Evolutionary conservation across 2,329 filamentous ascomycete genomes (phyloP).

Genomic region (Furcasterigmium furcatum): DNA sequence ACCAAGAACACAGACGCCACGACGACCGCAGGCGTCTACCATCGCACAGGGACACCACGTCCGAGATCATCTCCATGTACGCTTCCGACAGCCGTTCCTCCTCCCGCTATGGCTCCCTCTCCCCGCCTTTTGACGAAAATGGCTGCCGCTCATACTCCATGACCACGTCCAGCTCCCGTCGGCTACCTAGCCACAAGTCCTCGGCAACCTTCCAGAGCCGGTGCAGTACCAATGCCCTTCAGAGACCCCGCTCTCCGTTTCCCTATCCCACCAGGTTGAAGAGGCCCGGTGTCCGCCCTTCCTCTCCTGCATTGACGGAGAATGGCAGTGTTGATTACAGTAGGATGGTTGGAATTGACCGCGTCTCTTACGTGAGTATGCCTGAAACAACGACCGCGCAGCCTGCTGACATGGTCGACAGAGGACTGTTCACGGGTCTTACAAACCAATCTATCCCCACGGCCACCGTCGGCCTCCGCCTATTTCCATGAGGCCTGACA

Average conservation of each 20-base stretch:
- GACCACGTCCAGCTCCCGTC: constrained; percentile 46
- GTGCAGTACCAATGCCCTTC: constrained; percentile 34
- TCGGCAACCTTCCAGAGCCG: constrained; percentile 45
- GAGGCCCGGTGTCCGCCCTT: constrained; percentile 46
- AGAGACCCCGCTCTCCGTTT: constrained; percentile 56
- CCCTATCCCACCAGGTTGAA: constrained; percentile 56
- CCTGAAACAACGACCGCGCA: too few relatives aligned
- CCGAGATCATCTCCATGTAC: constrained; percentile 55
- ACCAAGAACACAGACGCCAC: constrained; percentile 25
- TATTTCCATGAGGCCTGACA: constrained; percentile 33
- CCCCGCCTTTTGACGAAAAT: constrained; percentile 37
- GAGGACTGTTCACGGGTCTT: constrained; percentile 41
- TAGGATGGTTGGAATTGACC: constrained; percentile 47
- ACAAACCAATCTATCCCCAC: constrained; percentile 32
- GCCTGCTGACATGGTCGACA: too few relatives aligned
- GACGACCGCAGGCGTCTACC: constrained; percentile 43
- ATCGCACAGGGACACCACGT: constrained; percentile 48
- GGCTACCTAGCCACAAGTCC: constrained; percentile 44
- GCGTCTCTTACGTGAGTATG: constrained; percentile 39
- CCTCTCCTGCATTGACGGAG: constrained; percentile 46
- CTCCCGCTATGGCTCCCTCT: constrained; percentile 37
- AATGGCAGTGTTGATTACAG: constrained; percentile 45
- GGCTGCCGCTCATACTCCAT: constrained; percentile 52
- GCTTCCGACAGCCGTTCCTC: constrained; percentile 42
- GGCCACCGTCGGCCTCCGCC: constrained; percentile 32